Percentiles rank a stretch among this genome's conserved stretches.
phyloP scores from a whole-genome alignment of 441 rosid species.

The Jatropha multifida region DNA sequence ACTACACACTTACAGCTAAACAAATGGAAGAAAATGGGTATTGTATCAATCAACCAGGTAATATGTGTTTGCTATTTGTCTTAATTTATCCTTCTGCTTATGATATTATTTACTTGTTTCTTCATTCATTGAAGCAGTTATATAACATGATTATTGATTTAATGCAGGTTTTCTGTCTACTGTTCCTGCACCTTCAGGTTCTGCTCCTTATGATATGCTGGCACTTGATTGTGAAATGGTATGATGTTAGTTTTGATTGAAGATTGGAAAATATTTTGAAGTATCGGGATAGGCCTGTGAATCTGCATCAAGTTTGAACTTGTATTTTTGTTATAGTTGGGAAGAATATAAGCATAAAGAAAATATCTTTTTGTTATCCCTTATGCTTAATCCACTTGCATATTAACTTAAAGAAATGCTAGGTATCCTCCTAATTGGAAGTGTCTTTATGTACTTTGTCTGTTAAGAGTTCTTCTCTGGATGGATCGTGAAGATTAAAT shows the following conservation, averaged over 20 bases:
- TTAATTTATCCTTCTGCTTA: background rate
- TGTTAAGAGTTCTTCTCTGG: background rate
- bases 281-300: background rate
- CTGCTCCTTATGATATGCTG: slow-evolving; percentile 52
- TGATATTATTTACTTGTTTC: background rate
- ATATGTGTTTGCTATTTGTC: slow-evolving; percentile 1
- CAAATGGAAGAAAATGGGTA: slow-evolving; percentile 86
- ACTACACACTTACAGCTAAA: slow-evolving; percentile 69
- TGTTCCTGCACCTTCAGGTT: slow-evolving; percentile 64
- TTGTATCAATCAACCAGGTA: slow-evolving; percentile 62
- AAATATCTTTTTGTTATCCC: background rate
- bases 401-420: slow-evolving; percentile 6
- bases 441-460: background rate
- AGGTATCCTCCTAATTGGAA: background rate
- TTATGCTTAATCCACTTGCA: background rate
- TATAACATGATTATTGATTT: slow-evolving; percentile 23
- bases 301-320: background rate
- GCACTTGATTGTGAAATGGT: slow-evolving; percentile 99
- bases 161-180: slow-evolving; percentile 65
- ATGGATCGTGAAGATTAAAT: slow-evolving; percentile 1
- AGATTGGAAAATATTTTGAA: slow-evolving; percentile 1
- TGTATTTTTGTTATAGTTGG: background rate
- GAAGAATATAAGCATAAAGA: slow-evolving; percentile 2
- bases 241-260: slow-evolving; percentile 26
- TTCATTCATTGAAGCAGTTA: slow-evolving; percentile 15